These are phyloP conservation scores for Nymphaea thermarum DNA, from an alignment of 164 flowering plant species.

Conservation along the genomic window DNA sequence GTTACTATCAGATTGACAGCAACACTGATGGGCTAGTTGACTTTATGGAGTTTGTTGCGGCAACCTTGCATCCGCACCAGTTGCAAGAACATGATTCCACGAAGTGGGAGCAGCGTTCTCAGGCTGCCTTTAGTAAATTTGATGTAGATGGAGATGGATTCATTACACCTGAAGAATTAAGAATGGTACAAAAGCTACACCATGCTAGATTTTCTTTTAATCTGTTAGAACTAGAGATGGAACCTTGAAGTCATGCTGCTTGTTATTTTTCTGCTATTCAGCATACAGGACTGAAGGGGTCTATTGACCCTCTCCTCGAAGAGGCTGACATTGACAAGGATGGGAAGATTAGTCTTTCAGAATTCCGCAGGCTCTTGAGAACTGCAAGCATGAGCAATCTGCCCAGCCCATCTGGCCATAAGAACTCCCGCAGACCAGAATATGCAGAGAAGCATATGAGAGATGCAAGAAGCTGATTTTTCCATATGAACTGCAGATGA, in stretches of 20 bases:
- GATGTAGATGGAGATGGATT: conserved; percentile 93
- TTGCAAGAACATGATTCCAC: conserved; percentile 78
- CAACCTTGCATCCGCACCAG: conserved; percentile 88
- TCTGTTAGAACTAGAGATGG: not conserved
- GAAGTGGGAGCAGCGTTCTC: conserved; percentile 74
- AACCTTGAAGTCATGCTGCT: not conserved
- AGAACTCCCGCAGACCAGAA: conserved; percentile 26
- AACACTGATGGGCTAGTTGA: conserved; percentile 96
- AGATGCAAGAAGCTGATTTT: not conserved
- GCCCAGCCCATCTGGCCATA: conserved; percentile 30
- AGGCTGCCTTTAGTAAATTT: conserved; percentile 89
- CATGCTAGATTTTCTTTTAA: no score
- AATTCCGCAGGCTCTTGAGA: conserved; percentile 81
- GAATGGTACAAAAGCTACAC: conserved; percentile 29
- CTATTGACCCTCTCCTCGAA: conserved; percentile 82
- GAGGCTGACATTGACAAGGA: conserved; percentile 97
- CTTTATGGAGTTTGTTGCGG: conserved; percentile 93
- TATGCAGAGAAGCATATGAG: not conserved
- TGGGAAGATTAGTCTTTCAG: conserved; percentile 80
- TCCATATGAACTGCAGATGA: not conserved
- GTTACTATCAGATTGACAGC: conserved; percentile 68
- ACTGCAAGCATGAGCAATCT: conserved; percentile 71
- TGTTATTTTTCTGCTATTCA: conserved; percentile 13
- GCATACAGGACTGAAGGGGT: conserved; percentile 90
- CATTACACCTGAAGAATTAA: conserved; percentile 89